Evolutionary conservation across 108 stramenopile species (phyloP).

Genomic region (Nannochloropsis salina): DNA sequence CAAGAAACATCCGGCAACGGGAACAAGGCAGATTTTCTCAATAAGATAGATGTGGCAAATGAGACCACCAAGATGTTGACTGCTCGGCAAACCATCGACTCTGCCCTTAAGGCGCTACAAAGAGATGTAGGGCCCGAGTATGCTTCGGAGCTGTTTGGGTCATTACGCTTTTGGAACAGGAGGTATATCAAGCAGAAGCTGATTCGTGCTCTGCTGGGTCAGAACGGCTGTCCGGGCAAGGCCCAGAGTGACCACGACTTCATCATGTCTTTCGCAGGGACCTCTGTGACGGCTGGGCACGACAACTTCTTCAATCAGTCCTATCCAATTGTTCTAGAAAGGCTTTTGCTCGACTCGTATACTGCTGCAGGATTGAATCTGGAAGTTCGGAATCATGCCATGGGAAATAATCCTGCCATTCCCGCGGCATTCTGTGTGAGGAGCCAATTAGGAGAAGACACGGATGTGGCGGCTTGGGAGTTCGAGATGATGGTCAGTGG

Average conservation of each 20-base stretch:
- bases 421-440: constrained; percentile 31
- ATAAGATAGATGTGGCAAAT: background rate
- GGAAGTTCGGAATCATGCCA: constrained; percentile 32
- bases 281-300: constrained; percentile 40
- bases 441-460: constrained; percentile 36
- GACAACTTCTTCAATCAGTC: constrained; percentile 37
- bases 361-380: background rate
- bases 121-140: background rate
- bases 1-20: too few species aligned
- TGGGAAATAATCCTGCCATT: constrained; percentile 32
- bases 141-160: background rate
- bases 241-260: background rate
- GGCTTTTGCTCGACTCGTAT: background rate
- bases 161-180: background rate
- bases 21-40: background rate
- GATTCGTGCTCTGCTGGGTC: background rate
- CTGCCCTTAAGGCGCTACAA: background rate
- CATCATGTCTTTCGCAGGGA: constrained; percentile 28
- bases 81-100: background rate
- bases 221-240: constrained; percentile 21
- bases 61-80: background rate
- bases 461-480: constrained; percentile 34
- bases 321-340: constrained; percentile 26
- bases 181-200: constrained; percentile 7
- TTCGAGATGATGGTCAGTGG: constrained; percentile 23